A percentile compares a stretch with the other conserved stretches of the same genome.
Evolutionary conservation across 2,329 filamentous ascomycete species (phyloP).

Genomic region (Bipolaris zeicola): DNA sequence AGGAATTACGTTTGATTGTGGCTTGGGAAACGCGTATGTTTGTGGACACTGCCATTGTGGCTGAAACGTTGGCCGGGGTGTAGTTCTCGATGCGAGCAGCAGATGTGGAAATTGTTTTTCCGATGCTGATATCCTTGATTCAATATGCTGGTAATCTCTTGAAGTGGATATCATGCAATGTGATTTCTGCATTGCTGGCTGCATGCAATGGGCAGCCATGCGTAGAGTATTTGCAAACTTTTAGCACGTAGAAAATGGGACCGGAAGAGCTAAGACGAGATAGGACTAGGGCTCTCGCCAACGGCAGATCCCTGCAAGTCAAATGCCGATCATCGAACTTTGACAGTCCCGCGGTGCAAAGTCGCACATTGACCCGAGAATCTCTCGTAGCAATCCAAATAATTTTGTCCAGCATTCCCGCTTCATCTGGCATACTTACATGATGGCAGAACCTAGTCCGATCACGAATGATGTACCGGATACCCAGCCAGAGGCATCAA

Average conservation of each 20-base stretch:
- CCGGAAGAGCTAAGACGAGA: background rate
- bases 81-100: background rate
- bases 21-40: background rate
- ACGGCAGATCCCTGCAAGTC: constrained; percentile 3
- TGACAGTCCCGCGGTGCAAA: constrained; percentile 1
- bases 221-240: background rate
- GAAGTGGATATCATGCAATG: background rate
- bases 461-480: background rate
- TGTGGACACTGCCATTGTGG: background rate
- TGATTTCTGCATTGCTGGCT: background rate
- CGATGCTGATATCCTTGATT: background rate
- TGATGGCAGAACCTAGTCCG: constrained; percentile 1
- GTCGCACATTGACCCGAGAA: constrained; percentile 2
- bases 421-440: background rate
- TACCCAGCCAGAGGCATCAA: constrained; percentile 1
- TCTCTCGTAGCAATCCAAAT: background rate
- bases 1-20: background rate
- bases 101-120: background rate
- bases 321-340: constrained; percentile 13
- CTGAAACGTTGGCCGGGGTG: background rate
- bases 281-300: background rate
- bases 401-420: background rate
- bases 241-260: background rate
- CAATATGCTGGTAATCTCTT: background rate
- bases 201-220: background rate